These are phyloP conservation scores for Colletotrichum tabaci DNA, from an alignment of 2,329 filamentous ascomycete species.

Conservation along the genomic window DNA sequence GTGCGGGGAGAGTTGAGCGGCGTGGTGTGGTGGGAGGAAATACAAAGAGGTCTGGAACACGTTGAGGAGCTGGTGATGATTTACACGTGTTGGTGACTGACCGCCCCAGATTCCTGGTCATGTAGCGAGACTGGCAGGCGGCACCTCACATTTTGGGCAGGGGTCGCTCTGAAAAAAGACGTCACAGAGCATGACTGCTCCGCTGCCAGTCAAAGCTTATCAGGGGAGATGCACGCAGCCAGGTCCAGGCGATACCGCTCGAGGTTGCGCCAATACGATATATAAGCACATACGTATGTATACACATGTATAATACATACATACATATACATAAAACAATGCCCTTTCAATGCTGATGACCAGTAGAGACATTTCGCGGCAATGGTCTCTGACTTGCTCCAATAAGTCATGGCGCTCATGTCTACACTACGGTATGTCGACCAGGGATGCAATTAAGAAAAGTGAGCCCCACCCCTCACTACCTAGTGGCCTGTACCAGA, in stretches of 20 bases:
- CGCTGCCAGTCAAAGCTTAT: conserved; percentile 26
- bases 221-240: not conserved
- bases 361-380: no score
- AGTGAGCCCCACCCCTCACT: no score
- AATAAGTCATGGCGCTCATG: no score
- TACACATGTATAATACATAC: not conserved
- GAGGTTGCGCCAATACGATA: not conserved
- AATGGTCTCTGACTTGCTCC: not conserved
- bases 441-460: no score
- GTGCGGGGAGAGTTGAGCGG: conserved; percentile 22
- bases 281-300: not conserved
- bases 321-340: no score
- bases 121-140: conserved; percentile 3
- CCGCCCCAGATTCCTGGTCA: conserved; percentile 16
- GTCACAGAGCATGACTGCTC: conserved; percentile 25
- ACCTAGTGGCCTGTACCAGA: no score
- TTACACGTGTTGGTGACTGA: conserved; percentile 32
- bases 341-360: no score
- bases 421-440: no score
- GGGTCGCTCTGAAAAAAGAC: conserved; percentile 23
- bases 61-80: conserved; percentile 22
- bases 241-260: no score
- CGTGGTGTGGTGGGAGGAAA: not conserved
- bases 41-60: conserved; percentile 16
- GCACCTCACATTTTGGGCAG: conserved; percentile 20